These are phyloP conservation scores for Tylopilus sp. DNA, from an alignment of 768 basidiomycete species.

Conservation along the genomic window DNA sequence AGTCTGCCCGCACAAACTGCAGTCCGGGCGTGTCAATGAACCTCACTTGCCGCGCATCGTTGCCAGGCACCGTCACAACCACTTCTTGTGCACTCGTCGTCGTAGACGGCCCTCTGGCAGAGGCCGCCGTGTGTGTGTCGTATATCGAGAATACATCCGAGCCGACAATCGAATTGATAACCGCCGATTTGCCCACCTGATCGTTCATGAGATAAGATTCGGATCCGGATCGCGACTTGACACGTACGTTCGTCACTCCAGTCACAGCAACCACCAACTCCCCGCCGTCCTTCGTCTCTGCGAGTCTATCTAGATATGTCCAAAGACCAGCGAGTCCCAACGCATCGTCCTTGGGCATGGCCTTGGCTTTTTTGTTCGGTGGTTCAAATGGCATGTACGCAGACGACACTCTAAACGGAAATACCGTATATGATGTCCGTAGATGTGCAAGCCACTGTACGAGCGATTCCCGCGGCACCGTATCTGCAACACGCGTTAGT, in stretches of 20 bases:
- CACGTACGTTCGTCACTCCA: slow-evolving; percentile 77
- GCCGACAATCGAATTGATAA: slow-evolving; percentile 74
- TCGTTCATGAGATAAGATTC: slow-evolving; percentile 6
- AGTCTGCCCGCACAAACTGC: slow-evolving; percentile 40
- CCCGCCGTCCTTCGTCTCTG: slow-evolving; percentile 44
- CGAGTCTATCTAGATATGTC: slow-evolving; percentile 44
- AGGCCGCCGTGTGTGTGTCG: slow-evolving; percentile 39
- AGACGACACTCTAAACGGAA: slow-evolving; percentile 72
- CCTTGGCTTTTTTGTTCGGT: slow-evolving; percentile 46
- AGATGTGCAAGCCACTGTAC: slow-evolving; percentile 64
- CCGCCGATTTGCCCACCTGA: slow-evolving; percentile 79
- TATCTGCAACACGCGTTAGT: slow-evolving; percentile 45
- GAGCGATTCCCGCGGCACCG: slow-evolving; percentile 74
- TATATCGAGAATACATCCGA: slow-evolving; percentile 56
- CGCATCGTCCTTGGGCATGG: slow-evolving; percentile 49
- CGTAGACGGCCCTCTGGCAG: slow-evolving; percentile 55
- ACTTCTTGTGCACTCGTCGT: slow-evolving; percentile 73
- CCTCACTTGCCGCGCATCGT: slow-evolving; percentile 41
- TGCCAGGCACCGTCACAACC: slow-evolving; percentile 43
- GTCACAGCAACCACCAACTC: slow-evolving; percentile 71
- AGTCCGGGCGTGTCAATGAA: slow-evolving; percentile 91
- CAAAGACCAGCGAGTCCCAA: slow-evolving; percentile 56
- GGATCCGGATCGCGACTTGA: not conserved
- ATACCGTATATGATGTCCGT: slow-evolving; percentile 55
- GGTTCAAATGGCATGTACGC: slow-evolving; percentile 47